A percentile compares a stretch with the other conserved stretches of the same genome.
Conservation (phyloP, 768 basidiomycete genomes). For the Mycena polygramma region DNA sequence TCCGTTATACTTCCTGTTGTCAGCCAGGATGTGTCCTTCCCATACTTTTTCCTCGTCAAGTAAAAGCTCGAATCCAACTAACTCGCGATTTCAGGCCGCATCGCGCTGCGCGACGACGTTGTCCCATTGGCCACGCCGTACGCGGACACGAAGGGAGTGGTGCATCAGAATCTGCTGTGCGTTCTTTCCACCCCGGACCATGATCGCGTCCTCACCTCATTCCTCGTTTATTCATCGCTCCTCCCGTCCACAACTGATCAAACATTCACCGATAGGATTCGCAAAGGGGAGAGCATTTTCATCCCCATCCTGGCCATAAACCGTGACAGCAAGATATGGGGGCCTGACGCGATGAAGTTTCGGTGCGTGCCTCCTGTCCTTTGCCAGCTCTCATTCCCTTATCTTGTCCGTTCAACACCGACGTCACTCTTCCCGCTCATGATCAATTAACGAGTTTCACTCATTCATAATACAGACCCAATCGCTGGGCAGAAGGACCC, state of each 20-base stretch:
- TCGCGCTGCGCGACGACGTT: conserved; percentile 18
- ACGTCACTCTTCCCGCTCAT: not conserved
- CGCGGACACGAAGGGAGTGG: conserved; percentile 1
- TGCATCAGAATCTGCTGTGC: conserved; percentile 11
- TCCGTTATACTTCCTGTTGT: too few relatives aligned
- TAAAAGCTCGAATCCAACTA: not conserved
- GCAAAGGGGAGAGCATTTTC: conserved; percentile 5
- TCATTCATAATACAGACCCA: conserved; percentile 49
- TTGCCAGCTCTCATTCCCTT: not conserved
- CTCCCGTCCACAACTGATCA: not conserved
- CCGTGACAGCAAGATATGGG: conserved; percentile 56
- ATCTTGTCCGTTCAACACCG: not conserved
- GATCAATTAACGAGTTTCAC: not conserved
- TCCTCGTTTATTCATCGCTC: not conserved
- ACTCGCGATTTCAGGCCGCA: not conserved
- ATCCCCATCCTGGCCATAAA: conserved; percentile 47
- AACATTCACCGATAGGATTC: not conserved
- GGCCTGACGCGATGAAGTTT: conserved; percentile 59
- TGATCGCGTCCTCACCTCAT: not conserved
- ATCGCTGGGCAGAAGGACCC: conserved; percentile 58
- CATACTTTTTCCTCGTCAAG: not conserved
- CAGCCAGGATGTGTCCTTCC: not conserved
- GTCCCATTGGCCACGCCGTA: conserved; percentile 10
- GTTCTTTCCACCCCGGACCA: too few relatives aligned
- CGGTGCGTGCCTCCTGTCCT: conserved; percentile 41